Percentiles rank a stretch among this genome's conserved stretches.
Evolutionary conservation across 768 basidiomycete genomes (phyloP).

Genomic region (Rhodotorula babjevae): DNA sequence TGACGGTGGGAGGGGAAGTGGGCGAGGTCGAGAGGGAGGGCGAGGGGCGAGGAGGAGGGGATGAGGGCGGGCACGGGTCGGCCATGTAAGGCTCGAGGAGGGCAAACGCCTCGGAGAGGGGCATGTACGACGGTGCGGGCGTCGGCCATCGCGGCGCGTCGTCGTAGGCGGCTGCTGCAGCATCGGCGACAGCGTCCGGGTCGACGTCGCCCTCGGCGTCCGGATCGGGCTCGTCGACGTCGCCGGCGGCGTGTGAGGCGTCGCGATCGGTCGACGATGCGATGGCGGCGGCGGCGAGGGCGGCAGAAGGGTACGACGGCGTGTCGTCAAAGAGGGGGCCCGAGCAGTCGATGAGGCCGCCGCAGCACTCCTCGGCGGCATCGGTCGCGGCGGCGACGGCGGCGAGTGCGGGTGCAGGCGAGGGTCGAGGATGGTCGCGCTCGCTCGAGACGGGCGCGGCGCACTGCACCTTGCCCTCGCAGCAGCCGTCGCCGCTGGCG

Average conservation of each 20-base stretch:
- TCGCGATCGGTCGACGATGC: neutral
- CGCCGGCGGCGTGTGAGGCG: too few relatives aligned
- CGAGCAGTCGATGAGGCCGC: slow-evolving; percentile 7
- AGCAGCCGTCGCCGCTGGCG: neutral
- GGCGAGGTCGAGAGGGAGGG: too few relatives aligned
- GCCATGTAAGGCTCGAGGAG: neutral
- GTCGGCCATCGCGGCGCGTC: too few relatives aligned
- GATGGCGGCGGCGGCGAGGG: neutral
- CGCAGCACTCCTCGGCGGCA: neutral
- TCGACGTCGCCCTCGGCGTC: too few relatives aligned
- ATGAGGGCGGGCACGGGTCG: neutral
- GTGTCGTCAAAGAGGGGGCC: neutral
- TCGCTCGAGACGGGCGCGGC: neutral
- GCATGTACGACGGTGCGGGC: too few relatives aligned
- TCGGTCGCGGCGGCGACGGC: neutral
- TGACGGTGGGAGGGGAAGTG: too few relatives aligned
- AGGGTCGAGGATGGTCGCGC: too few relatives aligned
- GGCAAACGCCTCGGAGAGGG: neutral
- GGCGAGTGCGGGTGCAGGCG: too few relatives aligned
- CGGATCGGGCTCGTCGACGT: too few relatives aligned
- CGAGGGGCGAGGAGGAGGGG: too few relatives aligned
- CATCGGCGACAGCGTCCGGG: too few relatives aligned
- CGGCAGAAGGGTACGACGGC: neutral
- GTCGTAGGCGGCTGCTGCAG: too few relatives aligned
- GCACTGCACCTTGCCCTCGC: neutral